Evolutionary conservation across 2,329 filamentous ascomycete species (phyloP).

Genomic region (Colletotrichum sp.): DNA sequence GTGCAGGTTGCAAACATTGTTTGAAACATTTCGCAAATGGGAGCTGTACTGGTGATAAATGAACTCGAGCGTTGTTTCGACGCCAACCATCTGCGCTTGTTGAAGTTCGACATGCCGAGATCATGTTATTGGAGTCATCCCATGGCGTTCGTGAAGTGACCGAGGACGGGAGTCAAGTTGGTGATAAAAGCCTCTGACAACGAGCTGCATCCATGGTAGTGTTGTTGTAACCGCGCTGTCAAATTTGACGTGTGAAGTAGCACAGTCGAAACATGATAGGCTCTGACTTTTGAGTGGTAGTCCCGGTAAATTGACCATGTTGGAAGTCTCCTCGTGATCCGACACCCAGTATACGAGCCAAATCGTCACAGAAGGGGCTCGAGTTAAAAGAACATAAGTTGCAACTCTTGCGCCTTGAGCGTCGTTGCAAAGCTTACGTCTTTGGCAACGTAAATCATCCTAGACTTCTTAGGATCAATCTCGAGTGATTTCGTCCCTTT

Average conservation of each 20-base stretch:
- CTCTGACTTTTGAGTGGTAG: neutral
- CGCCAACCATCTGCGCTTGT: neutral
- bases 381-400: neutral
- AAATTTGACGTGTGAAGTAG: neutral
- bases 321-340: neutral
- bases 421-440: neutral
- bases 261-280: neutral
- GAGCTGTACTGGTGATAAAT: neutral
- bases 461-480: neutral
- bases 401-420: neutral
- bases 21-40: neutral
- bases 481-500: neutral
- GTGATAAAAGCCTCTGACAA: neutral
- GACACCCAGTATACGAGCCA: neutral
- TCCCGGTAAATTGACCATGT: neutral
- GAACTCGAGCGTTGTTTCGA: neutral
- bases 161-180: neutral
- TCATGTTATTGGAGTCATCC: neutral
- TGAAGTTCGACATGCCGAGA: neutral
- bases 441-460: neutral
- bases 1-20: neutral
- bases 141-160: neutral
- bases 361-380: rapidly evolving
- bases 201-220: neutral
- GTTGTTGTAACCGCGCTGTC: neutral